phyloP scores from a whole-genome alignment of 768 basidiomycete species.

The Podaxis carcinomalis region DNA sequence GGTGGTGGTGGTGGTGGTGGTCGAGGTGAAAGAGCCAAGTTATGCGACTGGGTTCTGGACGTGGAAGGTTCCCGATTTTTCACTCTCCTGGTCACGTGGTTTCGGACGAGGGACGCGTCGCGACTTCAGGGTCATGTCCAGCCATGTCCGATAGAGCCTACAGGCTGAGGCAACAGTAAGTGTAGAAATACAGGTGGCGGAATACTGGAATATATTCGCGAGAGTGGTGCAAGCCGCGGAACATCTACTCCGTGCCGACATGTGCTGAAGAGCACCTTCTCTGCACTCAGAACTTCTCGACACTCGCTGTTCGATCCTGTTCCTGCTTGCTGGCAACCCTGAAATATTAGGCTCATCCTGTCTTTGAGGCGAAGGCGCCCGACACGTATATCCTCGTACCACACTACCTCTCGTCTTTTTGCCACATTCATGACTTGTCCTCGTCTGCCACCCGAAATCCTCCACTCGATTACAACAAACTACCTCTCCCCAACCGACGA shows the following conservation, averaged over 20 bases:
- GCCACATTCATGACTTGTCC: neutral
- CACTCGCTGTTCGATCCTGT: neutral
- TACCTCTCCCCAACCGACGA: constrained; percentile 4
- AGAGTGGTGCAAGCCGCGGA: neutral
- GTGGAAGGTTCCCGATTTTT: constrained; percentile 5
- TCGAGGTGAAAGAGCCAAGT: neutral
- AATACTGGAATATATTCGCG: neutral
- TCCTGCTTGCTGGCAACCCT: neutral
- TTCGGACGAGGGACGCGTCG: constrained; percentile 4
- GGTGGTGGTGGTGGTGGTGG: neutral
- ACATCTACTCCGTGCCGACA: neutral
- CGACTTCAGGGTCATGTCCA: neutral
- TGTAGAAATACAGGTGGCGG: neutral
- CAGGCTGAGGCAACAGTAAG: neutral
- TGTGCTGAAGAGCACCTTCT: neutral
- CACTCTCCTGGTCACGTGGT: constrained; percentile 6
- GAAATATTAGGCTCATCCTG: neutral
- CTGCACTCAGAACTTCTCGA: neutral
- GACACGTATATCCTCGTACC: neutral
- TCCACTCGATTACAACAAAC: neutral
- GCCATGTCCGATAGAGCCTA: neutral
- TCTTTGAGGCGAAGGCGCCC: neutral
- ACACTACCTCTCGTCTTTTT: neutral
- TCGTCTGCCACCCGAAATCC: constrained; percentile 2
- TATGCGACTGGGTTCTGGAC: neutral